Evolutionary conservation across 768 basidiomycete species (phyloP), one percentile per base, ranked within the genome.

Genomic region (Mycena vulgaris): DNA sequence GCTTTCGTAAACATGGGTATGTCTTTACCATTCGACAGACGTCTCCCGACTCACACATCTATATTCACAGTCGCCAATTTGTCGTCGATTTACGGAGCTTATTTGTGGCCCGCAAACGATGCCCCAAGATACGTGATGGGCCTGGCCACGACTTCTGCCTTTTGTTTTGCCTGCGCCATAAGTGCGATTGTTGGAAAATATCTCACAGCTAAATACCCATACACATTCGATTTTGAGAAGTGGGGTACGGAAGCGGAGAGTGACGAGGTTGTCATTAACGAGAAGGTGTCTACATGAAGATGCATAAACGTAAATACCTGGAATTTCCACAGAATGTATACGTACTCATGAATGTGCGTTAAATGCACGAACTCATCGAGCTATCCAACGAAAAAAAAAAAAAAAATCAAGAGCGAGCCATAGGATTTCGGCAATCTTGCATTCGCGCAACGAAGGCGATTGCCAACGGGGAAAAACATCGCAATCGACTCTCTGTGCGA

Each of bases 1-100:
- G 66, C 66, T 33, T 68, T 68, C 58, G 59, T 68, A 55, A 68
- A 68, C 52, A 68, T 68, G 66, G 59, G 66, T 68, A 68, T 48
- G 66, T 60, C 49, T 31, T 49, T 49, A 47, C 63, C 47, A 66
- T 58, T 37, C 35, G 37, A 52, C 48, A 60, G 48, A 67, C 39
- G 47, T 66, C 55, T 52, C 49, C 48, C 58, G 13, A 42, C 40
- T 60, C 58, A 60, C 49, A 52, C 27, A 59, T 59, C 37, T 59
- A 45, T 53, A 67, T 67, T 47, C 48, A 45, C 57, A 68, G 66
- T 68, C 66, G 66, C 66, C 66, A 68, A 68, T 56, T 48, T 68
- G 59, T 53, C 66, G 25, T 68, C 66, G 51, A 68, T 68, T 55
- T 68, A 68, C 66, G 66, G 66, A 42, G 58, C 66, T 28, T 68